Evolutionary conservation across 2,329 filamentous ascomycete species (phyloP).

Genomic region (Talaromyces albobiverticillius): DNA sequence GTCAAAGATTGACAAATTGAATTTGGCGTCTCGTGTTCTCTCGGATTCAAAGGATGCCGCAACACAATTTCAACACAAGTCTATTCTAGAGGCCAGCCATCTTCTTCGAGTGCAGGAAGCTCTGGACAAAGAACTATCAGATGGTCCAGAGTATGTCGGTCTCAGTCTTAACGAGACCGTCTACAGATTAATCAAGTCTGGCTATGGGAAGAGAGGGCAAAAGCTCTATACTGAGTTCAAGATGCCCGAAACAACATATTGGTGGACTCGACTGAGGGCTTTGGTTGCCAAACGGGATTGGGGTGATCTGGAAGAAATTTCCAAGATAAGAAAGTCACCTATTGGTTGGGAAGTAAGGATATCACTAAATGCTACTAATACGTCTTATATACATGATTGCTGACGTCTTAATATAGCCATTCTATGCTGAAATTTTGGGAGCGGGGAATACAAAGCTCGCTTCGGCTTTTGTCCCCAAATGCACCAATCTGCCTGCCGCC

Average conservation of each 20-base stretch:
- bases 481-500: conserved; percentile 64
- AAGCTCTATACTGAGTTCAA: conserved; percentile 92
- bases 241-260: conserved; percentile 82
- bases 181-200: conserved; percentile 78
- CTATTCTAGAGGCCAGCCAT: conserved; percentile 74
- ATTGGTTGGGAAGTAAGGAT: conserved; percentile 89
- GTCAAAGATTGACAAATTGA: conserved; percentile 77
- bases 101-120: conserved; percentile 82
- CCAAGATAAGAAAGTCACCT: conserved; percentile 72
- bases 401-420: conserved; percentile 60
- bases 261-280: conserved; percentile 83
- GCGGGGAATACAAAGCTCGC: conserved; percentile 90
- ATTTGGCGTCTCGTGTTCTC: conserved; percentile 78
- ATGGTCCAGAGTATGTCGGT: conserved; percentile 65
- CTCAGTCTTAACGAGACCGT: conserved; percentile 89
- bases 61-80: conserved; percentile 63
- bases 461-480: conserved; percentile 81
- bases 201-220: conserved; percentile 78
- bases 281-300: conserved; percentile 88
- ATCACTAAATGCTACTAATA: conserved; percentile 13
- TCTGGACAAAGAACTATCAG: conserved; percentile 77
- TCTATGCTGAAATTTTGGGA: conserved; percentile 82
- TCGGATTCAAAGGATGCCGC: conserved; percentile 76
- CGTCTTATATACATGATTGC: conserved; percentile 18
- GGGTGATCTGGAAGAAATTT: conserved; percentile 85